A percentile compares a stretch with the other conserved stretches of the same genome.
Conservation (phyloP, 2,329 filamentous ascomycete species). For the Chalara sp. region DNA sequence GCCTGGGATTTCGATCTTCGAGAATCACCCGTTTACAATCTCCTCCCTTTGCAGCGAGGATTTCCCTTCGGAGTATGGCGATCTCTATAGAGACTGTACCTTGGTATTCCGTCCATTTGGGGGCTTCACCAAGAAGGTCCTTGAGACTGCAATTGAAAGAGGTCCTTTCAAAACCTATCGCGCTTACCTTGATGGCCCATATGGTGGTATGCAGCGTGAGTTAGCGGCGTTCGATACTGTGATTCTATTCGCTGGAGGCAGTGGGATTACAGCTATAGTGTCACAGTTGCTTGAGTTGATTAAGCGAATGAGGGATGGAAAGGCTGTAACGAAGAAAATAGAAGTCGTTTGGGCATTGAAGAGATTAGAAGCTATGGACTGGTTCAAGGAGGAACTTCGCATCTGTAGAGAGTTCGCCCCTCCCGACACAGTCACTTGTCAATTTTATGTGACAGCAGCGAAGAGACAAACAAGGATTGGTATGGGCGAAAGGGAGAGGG, state of each 20-base stretch:
- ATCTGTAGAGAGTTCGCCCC: constrained; percentile 89
- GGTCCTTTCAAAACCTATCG: constrained; percentile 89
- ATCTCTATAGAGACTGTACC: constrained; percentile 80
- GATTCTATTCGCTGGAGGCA: constrained; percentile 87
- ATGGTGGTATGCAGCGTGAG: constrained; percentile 87
- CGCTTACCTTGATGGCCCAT: constrained; percentile 88
- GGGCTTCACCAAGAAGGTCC: constrained; percentile 80
- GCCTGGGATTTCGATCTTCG: constrained; percentile 82
- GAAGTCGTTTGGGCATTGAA: constrained; percentile 94
- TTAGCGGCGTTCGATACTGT: constrained; percentile 91
- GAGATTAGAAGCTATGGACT: constrained; percentile 88
- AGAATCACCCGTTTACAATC: constrained; percentile 95
- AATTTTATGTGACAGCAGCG: constrained; percentile 86
- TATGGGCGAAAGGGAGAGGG: constrained; percentile 33
- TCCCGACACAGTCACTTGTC: constrained; percentile 81
- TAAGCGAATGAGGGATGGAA: constrained; percentile 91
- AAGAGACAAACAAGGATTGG: constrained; percentile 34
- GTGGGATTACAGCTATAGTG: constrained; percentile 88
- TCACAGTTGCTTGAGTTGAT: constrained; percentile 90
- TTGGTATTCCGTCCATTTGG: constrained; percentile 88
- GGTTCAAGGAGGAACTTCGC: constrained; percentile 91
- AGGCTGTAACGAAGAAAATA: constrained; percentile 84
- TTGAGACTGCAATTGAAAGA: constrained; percentile 76
- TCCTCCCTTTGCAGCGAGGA: constrained; percentile 88
- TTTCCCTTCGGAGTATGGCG: constrained; percentile 86